phyloP scores from a whole-genome alignment of 2,329 filamentous ascomycete genomes.

The Cladophialophora psammophila region DNA sequence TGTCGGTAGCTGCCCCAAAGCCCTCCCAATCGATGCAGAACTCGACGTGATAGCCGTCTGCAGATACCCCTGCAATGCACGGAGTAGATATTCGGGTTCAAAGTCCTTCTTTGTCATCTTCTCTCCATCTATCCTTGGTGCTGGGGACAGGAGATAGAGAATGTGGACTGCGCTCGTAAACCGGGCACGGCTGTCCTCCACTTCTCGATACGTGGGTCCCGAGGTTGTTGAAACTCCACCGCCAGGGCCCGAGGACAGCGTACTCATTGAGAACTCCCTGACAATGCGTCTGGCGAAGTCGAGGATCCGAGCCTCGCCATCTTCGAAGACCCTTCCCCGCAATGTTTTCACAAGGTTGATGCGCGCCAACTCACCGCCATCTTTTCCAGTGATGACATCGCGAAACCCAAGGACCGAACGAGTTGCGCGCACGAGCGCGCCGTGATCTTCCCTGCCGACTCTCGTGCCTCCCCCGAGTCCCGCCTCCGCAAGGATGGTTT shows the following conservation, averaged over 20 bases:
- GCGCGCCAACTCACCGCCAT: slow-evolving; percentile 76
- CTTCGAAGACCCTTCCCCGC: slow-evolving; percentile 71
- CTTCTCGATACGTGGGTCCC: slow-evolving; percentile 62
- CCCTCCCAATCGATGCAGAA: slow-evolving; percentile 74
- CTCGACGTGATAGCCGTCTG: slow-evolving; percentile 81
- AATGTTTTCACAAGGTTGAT: slow-evolving; percentile 76
- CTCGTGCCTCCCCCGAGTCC: slow-evolving; percentile 48
- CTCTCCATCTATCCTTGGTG: slow-evolving; percentile 48
- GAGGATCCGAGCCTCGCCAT: slow-evolving; percentile 76
- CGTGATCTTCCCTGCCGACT: slow-evolving; percentile 71
- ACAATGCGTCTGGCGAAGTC: slow-evolving; percentile 78
- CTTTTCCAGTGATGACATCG: slow-evolving; percentile 71
- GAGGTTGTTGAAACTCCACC: slow-evolving; percentile 29
- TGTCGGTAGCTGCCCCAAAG: slow-evolving; percentile 78
- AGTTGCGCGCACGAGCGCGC: slow-evolving; percentile 80
- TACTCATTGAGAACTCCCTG: slow-evolving; percentile 80
- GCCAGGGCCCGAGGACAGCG: slow-evolving; percentile 48
- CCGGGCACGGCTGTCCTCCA: slow-evolving; percentile 76
- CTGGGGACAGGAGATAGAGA: slow-evolving; percentile 82
- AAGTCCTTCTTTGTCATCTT: slow-evolving; percentile 60
- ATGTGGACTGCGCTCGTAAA: slow-evolving; percentile 76
- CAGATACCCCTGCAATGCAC: slow-evolving; percentile 80
- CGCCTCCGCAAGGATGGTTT: slow-evolving; percentile 81
- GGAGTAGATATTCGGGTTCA: slow-evolving; percentile 74
- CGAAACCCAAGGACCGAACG: slow-evolving; percentile 79